Evolutionary conservation across 768 basidiomycete species (phyloP), one percentile per base, ranked within the genome.

Genomic region (Lentinula guzmanii): DNA sequence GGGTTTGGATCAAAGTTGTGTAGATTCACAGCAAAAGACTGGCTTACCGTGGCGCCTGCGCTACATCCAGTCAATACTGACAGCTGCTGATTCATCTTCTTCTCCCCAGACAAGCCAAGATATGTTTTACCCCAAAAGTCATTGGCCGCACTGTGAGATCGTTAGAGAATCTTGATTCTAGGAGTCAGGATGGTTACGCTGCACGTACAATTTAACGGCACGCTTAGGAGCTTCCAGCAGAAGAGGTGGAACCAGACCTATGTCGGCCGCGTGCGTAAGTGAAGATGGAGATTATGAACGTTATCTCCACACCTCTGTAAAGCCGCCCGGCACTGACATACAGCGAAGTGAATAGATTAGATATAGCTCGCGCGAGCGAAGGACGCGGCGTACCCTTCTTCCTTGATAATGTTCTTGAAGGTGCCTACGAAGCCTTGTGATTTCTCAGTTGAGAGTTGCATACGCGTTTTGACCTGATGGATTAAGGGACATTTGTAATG

Each of bases 161-260:
- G 53, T 52, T 45, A 60, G 6, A 41, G 6, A 39, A 33, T 63
- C 42, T 67, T 57, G 57, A 18, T 48, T 21, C 46, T 24, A 39
- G 52, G 21, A 15, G 16, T 5, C 34, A 54, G 33, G 46, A 51
- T 18, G 34, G 33, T 39, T 55, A 21, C 24, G 35, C 5, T 13
- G 37, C 21, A 77, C 86, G 64, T 65, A 90, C 90, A 91, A 92
- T 82, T 98, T 99, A 52, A 95, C 91, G 15, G 97, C 97, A 75
- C 97, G 88, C 77, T 99, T 99, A 1, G 97, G 97, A 15, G 97
- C 97, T 75, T 99, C 97, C 50, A 99, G 78, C 68, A 98, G 83
- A 9, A 99, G 75, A 16, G 97, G 97, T 9, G 97, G 94, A n/a
- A 95, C 88, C 62, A 99, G 86, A 66, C 96, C 89, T 91, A 57